Conservation (phyloP, 1,139 yeast genomes). For the Geotrichum citri-aurantii region DNA sequence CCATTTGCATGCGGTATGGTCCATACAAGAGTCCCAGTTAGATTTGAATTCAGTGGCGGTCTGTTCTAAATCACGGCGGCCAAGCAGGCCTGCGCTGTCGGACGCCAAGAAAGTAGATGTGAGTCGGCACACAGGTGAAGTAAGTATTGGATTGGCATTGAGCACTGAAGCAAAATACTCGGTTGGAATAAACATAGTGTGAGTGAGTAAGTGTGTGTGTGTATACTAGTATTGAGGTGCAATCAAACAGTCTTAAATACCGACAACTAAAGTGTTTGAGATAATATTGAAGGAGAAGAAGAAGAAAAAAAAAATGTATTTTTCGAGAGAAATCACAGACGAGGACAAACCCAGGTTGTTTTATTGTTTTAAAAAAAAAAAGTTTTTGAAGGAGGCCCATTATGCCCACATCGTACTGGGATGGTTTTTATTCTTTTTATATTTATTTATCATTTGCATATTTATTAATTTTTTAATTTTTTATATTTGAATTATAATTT, state of each 20-base stretch:
- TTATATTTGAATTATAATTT: too few relatives aligned
- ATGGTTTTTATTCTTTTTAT: too few relatives aligned
- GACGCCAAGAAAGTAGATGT: not conserved
- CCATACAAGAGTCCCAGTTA: slow-evolving; percentile 75
- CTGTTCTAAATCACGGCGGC: not conserved
- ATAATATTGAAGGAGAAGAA: not conserved
- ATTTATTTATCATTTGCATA: too few relatives aligned
- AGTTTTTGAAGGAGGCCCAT: not conserved
- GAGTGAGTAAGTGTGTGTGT: not conserved
- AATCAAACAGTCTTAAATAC: not conserved
- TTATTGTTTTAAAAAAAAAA: not conserved
- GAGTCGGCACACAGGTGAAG: not conserved
- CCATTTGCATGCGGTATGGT: slow-evolving; percentile 64
- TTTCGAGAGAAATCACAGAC: too few relatives aligned
- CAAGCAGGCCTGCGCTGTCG: not conserved
- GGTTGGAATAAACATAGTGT: not conserved
- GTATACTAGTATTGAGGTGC: not conserved
- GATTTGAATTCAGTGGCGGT: not conserved
- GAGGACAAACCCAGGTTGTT: not conserved
- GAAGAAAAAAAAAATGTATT: too few relatives aligned
- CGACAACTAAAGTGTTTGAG: not conserved
- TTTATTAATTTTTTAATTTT: too few relatives aligned
- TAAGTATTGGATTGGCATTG: not conserved
- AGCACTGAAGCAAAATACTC: not conserved
- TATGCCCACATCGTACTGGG: too few relatives aligned